phyloP scores from a whole-genome alignment of 306 rosid genomes.

The Malus asiatica region DNA sequence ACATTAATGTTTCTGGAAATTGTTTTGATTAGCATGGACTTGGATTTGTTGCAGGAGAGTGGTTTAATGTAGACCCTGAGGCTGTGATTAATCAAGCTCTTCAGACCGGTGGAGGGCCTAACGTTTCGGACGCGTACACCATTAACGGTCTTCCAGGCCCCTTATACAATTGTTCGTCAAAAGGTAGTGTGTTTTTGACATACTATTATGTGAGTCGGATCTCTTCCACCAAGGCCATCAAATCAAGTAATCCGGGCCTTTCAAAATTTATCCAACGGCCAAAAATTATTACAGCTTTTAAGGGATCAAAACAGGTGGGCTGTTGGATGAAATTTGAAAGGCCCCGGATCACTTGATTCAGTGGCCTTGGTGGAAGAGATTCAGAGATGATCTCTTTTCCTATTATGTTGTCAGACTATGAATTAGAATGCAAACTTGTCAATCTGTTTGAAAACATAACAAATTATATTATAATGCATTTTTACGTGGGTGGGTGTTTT shows the following conservation, averaged over 20 bases:
- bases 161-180: constrained; percentile 61
- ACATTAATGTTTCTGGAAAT: neutral
- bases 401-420: neutral
- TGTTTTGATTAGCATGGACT: neutral
- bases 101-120: constrained; percentile 76
- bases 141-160: constrained; percentile 80
- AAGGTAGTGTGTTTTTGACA: constrained; percentile 26
- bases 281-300: too few species aligned
- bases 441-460: neutral
- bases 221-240: too few species aligned
- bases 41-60: constrained; percentile 55
- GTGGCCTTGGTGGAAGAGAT: too few species aligned
- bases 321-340: too few species aligned
- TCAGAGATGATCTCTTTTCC: too few species aligned
- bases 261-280: too few species aligned
- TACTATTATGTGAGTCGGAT: neutral
- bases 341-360: too few species aligned
- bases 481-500: neutral
- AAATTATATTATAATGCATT: neutral
- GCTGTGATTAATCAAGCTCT: constrained; percentile 70
- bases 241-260: too few species aligned
- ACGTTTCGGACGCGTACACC: constrained; percentile 80
- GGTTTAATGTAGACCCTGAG: constrained; percentile 79
- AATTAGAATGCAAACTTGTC: neutral
- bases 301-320: too few species aligned